A percentile compares a stretch with the other conserved stretches of the same genome.
phyloP scores from a whole-genome alignment of 2,329 filamentous ascomycete genomes.

The Cordyceps tenuipes region DNA sequence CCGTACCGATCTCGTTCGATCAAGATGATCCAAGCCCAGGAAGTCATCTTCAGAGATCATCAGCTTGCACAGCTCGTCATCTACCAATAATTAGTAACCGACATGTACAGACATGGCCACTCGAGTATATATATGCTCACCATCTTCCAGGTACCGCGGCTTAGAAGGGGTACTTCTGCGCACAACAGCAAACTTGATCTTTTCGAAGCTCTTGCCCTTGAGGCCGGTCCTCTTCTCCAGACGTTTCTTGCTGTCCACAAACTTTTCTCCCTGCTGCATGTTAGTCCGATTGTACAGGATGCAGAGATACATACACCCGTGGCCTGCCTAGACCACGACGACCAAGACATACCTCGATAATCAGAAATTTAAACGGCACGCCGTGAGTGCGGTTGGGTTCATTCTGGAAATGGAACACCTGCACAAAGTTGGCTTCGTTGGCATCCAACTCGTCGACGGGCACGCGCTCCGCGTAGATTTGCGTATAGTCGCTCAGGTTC shows the following conservation, averaged over 20 bases:
- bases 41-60: slow-evolving; percentile 48
- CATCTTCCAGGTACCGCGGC: slow-evolving; percentile 77
- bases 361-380: slow-evolving; percentile 81
- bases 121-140: slow-evolving; percentile 43
- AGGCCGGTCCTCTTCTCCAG: slow-evolving; percentile 86
- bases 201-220: slow-evolving; percentile 97
- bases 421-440: slow-evolving; percentile 53
- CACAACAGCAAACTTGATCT: slow-evolving; percentile 90
- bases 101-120: not conserved
- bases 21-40: slow-evolving; percentile 58
- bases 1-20: slow-evolving; percentile 48
- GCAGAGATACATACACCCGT: no score
- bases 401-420: slow-evolving; percentile 86
- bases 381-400: slow-evolving; percentile 79
- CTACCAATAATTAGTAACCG: slow-evolving; percentile 28
- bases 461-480: slow-evolving; percentile 71
- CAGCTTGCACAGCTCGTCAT: slow-evolving; percentile 50
- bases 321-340: slow-evolving; percentile 12
- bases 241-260: slow-evolving; percentile 89
- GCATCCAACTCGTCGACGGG: slow-evolving; percentile 62
- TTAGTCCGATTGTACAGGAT: not conserved
- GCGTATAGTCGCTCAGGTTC: slow-evolving; percentile 77
- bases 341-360: slow-evolving; percentile 61
- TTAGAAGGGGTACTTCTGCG: slow-evolving; percentile 64
- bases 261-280: slow-evolving; percentile 60